Percentiles rank a stretch among this genome's conserved stretches.
Evolutionary conservation across 176 grass and related monocot species (phyloP).

Genomic region (Pontederia crassipes): DNA sequence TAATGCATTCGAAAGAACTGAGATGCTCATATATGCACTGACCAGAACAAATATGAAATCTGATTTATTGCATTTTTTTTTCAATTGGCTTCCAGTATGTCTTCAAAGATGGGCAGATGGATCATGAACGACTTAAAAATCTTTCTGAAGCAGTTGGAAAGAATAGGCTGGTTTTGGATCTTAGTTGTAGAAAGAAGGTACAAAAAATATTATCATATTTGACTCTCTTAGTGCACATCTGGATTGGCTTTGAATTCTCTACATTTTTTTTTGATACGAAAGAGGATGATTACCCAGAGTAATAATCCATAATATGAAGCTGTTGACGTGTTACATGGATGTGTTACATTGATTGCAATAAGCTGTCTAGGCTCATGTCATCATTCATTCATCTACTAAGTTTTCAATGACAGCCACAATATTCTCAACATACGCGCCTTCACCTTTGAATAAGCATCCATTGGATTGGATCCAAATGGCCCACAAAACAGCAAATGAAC

Average conservation of each 20-base stretch:
- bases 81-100: constrained; percentile 46
- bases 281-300: no score
- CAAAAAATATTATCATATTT: not conserved
- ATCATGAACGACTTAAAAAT: constrained; percentile 49
- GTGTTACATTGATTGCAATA: no score
- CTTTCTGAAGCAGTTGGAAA: constrained; percentile 68
- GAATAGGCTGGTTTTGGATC: constrained; percentile 79
- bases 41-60: not conserved
- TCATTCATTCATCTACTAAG: no score
- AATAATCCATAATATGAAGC: no score
- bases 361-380: no score
- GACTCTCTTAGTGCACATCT: not conserved
- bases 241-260: not conserved
- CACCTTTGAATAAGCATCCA: no score
- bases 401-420: no score
- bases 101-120: constrained; percentile 78
- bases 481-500: no score
- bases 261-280: no score
- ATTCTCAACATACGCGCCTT: no score
- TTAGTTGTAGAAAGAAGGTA: constrained; percentile 95
- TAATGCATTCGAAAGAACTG: not conserved
- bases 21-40: not conserved
- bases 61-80: constrained; percentile 10
- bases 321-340: no score
- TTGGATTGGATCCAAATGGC: no score